Evolutionary conservation across 208 protist genomes (phyloP), one percentile per base, ranked within the genome.

Genomic region (Wallacemonas sp.): DNA sequence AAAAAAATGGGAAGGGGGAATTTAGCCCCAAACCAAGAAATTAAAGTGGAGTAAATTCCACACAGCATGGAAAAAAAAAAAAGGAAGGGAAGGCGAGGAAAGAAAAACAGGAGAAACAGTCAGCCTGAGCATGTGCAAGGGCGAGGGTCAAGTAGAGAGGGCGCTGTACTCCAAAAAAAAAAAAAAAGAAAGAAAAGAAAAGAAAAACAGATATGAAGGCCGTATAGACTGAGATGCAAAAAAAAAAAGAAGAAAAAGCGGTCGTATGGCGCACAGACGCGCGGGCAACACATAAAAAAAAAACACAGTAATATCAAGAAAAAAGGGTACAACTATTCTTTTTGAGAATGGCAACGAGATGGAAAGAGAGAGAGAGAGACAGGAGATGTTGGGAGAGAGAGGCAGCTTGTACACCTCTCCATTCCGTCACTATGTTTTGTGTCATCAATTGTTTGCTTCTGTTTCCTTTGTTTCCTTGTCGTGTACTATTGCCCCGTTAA

Each of bases 1-100:
- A 68, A 36, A 70, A 62, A 53, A 62, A 54, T 27, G 22, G 22
- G 2, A 59, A 77, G 33, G 38, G 38, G 24, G 49, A 31, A 27
- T n/a, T n/a, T n/a, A n/a, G n/a, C n/a, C n/a, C n/a, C n/a, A n/a
- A n/a, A n/a, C n/a, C n/a, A n/a, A n/a, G n/a, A 17, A 56, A 24
- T n/a, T 15, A 30, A 69, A 39, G 56, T 41, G 19, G 41, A 21
- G 56, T 28, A 46, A 64, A 70, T 51, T 14, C 0, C 30, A 6
- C 8, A 21, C 30, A 6, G 24, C 27, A 17, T 15, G 14, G 12
- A 27, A 49, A 58, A 68, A 34, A 49, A 24, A 45, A 68, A 36
- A 70, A 62, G 39, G 49, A 54, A 28, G 41, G 28, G 6, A 62
- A 31, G 8, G 24, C 27, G 11, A 49, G 53, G 56, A 66, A 26